Evolutionary conservation across 1,284 basidiomycete species (phyloP).

Genomic region (Irpex lacteus): DNA sequence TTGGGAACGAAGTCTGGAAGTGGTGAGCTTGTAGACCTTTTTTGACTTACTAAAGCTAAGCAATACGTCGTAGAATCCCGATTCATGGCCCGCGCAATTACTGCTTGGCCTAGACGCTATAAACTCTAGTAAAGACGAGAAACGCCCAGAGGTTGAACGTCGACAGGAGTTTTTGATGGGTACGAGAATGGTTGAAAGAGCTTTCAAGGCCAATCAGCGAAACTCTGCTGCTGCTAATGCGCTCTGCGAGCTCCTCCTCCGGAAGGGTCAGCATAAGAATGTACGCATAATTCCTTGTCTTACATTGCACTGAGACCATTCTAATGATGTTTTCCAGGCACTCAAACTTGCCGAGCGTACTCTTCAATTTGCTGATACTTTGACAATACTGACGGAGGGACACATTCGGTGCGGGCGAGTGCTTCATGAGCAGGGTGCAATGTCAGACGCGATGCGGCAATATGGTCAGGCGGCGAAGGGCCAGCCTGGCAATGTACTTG

Average conservation of each 20-base stretch:
- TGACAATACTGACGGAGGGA: conserved; percentile 75
- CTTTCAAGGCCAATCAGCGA: conserved; percentile 76
- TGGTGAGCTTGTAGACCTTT: conserved; percentile 52
- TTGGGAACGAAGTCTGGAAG: conserved; percentile 83
- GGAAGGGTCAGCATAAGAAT: conserved; percentile 57
- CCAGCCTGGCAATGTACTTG: conserved; percentile 73
- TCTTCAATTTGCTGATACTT: conserved; percentile 88
- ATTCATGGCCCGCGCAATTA: conserved; percentile 72
- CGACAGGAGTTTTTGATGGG: conserved; percentile 54
- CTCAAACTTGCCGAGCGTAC: conserved; percentile 90
- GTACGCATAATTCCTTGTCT: conserved; percentile 28
- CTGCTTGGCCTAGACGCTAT: conserved; percentile 83
- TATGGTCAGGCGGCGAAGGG: conserved; percentile 76
- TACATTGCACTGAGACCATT: conserved; percentile 6
- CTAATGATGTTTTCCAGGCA: conserved; percentile 43
- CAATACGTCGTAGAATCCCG: conserved; percentile 55
- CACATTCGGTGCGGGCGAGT: conserved; percentile 78
- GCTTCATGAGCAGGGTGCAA: conserved; percentile 66
- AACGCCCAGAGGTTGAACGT: conserved; percentile 57
- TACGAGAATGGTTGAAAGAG: conserved; percentile 66
- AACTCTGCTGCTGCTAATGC: conserved; percentile 78
- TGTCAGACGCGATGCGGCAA: conserved; percentile 65
- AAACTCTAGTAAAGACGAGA: conserved; percentile 74
- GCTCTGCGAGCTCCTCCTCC: conserved; percentile 70
- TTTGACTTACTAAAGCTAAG: too few relatives aligned